These are phyloP conservation scores for Hansenula lynferdii DNA, from an alignment of 1,139 yeast species.

Conservation along the genomic window DNA sequence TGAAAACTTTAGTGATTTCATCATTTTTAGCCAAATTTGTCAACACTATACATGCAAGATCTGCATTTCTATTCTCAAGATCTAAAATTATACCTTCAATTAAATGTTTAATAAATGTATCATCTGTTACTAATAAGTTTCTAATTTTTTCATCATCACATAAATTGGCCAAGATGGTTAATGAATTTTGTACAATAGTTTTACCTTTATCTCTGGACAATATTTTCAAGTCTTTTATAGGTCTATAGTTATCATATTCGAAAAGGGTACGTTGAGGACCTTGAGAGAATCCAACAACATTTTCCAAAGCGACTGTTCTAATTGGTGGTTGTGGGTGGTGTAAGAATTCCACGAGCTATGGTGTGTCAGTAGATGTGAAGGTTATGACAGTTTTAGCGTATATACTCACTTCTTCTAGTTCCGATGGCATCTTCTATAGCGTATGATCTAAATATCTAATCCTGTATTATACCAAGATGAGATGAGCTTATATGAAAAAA, in stretches of 20 bases:
- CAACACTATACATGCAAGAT: slow-evolving; percentile 76
- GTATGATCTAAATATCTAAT: background rate
- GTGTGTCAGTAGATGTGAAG: background rate
- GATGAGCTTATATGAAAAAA: slow-evolving; percentile 1
- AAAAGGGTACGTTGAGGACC: slow-evolving; percentile 65
- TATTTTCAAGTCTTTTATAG: slow-evolving; percentile 69
- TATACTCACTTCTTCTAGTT: slow-evolving; percentile 7
- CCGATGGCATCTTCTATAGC: slow-evolving; percentile 9
- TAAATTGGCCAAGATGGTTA: slow-evolving; percentile 77
- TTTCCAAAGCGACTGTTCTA: slow-evolving; percentile 79
- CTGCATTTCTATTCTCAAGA: slow-evolving; percentile 62
- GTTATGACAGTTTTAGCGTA: background rate
- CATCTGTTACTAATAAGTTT: slow-evolving; percentile 61
- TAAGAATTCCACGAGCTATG: slow-evolving; percentile 73
- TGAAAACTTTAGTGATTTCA: slow-evolving; percentile 50
- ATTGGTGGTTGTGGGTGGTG: slow-evolving; percentile 76
- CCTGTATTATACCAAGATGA: background rate
- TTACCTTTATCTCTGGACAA: slow-evolving; percentile 47
- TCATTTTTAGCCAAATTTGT: slow-evolving; percentile 84
- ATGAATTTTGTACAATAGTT: slow-evolving; percentile 58
- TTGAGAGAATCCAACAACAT: slow-evolving; percentile 77
- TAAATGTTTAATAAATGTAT: slow-evolving; percentile 50
- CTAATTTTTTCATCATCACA: slow-evolving; percentile 65
- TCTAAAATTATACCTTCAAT: slow-evolving; percentile 46
- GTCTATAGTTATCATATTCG: slow-evolving; percentile 62